phyloP scores from a whole-genome alignment of 108 stramenopile species.

The Chaetoceros tenuissimus region DNA sequence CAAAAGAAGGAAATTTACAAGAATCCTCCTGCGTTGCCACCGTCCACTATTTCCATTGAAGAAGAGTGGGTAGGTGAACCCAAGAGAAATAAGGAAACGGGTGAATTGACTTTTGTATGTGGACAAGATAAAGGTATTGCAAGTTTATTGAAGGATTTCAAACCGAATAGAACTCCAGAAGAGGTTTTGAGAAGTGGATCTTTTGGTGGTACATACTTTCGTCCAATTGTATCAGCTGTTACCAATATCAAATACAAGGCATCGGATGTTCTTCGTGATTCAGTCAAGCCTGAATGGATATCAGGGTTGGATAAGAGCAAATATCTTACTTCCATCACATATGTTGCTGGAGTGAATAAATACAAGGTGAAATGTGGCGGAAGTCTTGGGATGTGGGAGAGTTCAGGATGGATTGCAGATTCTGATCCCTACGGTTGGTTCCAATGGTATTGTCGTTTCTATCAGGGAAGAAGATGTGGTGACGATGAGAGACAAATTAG shows the following conservation, averaged over 20 bases:
- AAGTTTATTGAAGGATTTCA: constrained; percentile 58
- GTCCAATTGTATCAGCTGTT: constrained; percentile 79
- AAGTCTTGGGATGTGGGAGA: constrained; percentile 89
- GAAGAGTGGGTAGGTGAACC: constrained; percentile 19
- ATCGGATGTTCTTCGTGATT: constrained; percentile 54
- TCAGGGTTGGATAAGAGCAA: constrained; percentile 42
- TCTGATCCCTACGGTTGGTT: constrained; percentile 97
- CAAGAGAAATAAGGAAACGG: constrained; percentile 30
- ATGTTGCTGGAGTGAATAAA: constrained; percentile 65
- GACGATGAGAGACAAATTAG: constrained; percentile 87
- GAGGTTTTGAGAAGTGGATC: constrained; percentile 85
- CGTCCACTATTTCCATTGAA: constrained; percentile 31
- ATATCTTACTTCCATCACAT: constrained; percentile 60
- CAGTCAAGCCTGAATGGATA: constrained; percentile 66
- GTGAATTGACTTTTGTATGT: constrained; percentile 43
- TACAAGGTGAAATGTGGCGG: constrained; percentile 92
- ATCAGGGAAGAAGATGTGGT: constrained; percentile 74
- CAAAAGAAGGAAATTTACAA: constrained; percentile 83
- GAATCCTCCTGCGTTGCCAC: constrained; percentile 73
- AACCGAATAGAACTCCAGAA: constrained; percentile 90
- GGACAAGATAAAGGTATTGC: constrained; percentile 14
- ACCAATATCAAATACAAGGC: constrained; percentile 66
- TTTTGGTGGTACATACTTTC: constrained; percentile 96
- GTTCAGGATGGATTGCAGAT: constrained; percentile 79
- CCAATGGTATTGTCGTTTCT: constrained; percentile 98